Conservation (phyloP, 2,329 filamentous ascomycete genomes). For the Claviceps sp. region DNA sequence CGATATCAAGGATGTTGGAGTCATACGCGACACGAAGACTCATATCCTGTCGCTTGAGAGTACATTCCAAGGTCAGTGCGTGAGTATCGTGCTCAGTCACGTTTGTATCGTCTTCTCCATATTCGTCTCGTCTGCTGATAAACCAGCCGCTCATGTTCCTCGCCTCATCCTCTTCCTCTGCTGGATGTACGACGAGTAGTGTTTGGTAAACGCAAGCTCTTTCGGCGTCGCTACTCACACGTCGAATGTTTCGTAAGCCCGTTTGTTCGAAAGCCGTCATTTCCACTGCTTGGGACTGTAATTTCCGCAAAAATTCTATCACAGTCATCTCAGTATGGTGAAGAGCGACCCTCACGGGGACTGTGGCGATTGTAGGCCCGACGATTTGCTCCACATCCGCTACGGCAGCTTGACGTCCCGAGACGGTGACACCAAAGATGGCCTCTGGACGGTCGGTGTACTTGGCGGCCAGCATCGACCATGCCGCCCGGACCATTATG, state of each 20-base stretch:
- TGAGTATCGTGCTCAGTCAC: conserved; percentile 3
- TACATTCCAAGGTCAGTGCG: conserved; percentile 1
- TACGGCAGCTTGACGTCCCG: conserved; percentile 14
- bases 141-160: neutral
- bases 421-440: conserved; percentile 13
- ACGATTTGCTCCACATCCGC: conserved; percentile 12
- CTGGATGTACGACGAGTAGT: conserved; percentile 9
- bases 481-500: conserved; percentile 15
- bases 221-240: conserved; percentile 2
- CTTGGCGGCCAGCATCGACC: conserved; percentile 26
- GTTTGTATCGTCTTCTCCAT: conserved; percentile 3
- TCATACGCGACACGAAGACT: conserved; percentile 1
- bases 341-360: conserved; percentile 13
- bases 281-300: conserved; percentile 8
- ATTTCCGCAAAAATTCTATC: conserved; percentile 25
- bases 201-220: conserved; percentile 8
- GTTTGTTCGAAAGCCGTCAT: conserved; percentile 9
- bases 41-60: neutral
- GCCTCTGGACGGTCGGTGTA: conserved; percentile 21
- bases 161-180: neutral
- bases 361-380: conserved; percentile 16
- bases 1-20: neutral
- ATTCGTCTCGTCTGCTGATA: neutral
- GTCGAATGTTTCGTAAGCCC: conserved; percentile 8
- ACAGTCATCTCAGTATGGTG: conserved; percentile 17